A percentile compares a stretch with the other conserved stretches of the same genome.
These are phyloP conservation scores for Ascochyta viciae-villosae DNA, from an alignment of 2,329 filamentous ascomycete species.

Conservation along the genomic window DNA sequence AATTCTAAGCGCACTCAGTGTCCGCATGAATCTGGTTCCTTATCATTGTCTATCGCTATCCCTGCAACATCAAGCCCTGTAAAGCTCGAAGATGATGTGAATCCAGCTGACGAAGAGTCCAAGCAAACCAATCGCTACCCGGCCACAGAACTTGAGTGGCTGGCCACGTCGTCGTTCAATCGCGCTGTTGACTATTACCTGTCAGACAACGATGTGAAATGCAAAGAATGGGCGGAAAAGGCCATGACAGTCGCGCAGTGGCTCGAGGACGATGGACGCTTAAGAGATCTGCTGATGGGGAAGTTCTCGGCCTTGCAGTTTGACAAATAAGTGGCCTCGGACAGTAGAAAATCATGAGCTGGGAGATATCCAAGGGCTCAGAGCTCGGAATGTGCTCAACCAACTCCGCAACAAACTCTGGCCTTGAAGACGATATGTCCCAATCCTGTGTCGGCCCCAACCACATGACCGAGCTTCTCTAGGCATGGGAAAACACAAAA, in stretches of 20 bases:
- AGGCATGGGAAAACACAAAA: conserved; percentile 47
- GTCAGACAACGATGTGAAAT: conserved; percentile 60
- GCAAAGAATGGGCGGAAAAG: conserved; percentile 67
- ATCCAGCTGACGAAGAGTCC: conserved; percentile 29
- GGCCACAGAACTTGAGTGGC: conserved; percentile 74
- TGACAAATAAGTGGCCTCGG: conserved; percentile 3
- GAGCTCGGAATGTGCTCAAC: not conserved
- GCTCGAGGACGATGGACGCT: conserved; percentile 58
- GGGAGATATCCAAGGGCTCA: not conserved
- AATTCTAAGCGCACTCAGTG: conserved; percentile 15
- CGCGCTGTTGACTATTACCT: conserved; percentile 68
- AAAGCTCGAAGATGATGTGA: conserved; percentile 5
- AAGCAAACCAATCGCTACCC: conserved; percentile 64
- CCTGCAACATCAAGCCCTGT: conserved; percentile 21
- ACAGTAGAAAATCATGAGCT: not conserved
- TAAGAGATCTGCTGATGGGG: conserved; percentile 43
- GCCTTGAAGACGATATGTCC: conserved; percentile 42
- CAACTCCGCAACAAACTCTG: conserved; percentile 35
- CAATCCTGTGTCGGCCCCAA: conserved; percentile 33
- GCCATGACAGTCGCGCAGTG: conserved; percentile 68
- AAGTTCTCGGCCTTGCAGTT: conserved; percentile 62
- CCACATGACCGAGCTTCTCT: conserved; percentile 40
- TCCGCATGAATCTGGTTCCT: not conserved
- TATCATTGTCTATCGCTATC: conserved; percentile 8
- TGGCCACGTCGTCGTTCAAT: conserved; percentile 69